Evolutionary conservation across 2,329 filamentous ascomycete genomes (phyloP), one percentile per base, ranked within the genome.

Genomic region (Diatrype stigma): DNA sequence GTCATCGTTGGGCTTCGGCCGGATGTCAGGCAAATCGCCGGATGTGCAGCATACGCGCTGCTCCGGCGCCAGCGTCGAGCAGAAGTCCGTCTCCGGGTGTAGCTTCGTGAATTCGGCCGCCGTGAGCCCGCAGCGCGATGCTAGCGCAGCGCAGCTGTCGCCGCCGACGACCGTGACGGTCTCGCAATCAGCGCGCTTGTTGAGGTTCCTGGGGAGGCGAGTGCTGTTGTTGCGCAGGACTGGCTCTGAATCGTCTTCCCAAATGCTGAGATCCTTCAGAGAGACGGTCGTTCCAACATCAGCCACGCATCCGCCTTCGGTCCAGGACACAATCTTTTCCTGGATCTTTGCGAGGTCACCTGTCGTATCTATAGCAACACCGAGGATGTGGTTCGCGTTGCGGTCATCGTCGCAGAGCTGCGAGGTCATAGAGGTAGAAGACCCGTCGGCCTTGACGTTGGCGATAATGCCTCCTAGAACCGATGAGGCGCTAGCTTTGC

Each of bases 41-140:
- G 58, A 32, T 8, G 63, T 64, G 51, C 71, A 74, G 58, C 71
- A 75, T 0, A 72, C 66, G 40, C 56, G 62, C 55, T 72, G 63
- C 21, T 63, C 64, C 0, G 61, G 57, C 6, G 49, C 49, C 1
- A 78, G 61, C 0, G 53, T 64, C 2, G 61, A 55, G 48, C 71
- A 74, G 1, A 71, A 58, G 19, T 51, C 49, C 1, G 49, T 22
- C 2, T 22, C 49, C 5, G 58, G 51, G 52, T 69, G 65, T 48
- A 63, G 63, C 45, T 59, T 58, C 1, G 52, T 60, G 35, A 67
- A 66, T 32, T 61, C 51, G 3, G 50, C 42, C 0, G 26, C 51
- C 3, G 51, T 51, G 34, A 67, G 58, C n/a, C 59, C 58, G 45
- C 66, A 69, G 22, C 53, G 53, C 1, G 30, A 6, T 2, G 63